Percentiles rank a stretch among this genome's conserved stretches.
phyloP scores from a whole-genome alignment of 805 yeast species.

The Cyberlindnera maclurae region DNA sequence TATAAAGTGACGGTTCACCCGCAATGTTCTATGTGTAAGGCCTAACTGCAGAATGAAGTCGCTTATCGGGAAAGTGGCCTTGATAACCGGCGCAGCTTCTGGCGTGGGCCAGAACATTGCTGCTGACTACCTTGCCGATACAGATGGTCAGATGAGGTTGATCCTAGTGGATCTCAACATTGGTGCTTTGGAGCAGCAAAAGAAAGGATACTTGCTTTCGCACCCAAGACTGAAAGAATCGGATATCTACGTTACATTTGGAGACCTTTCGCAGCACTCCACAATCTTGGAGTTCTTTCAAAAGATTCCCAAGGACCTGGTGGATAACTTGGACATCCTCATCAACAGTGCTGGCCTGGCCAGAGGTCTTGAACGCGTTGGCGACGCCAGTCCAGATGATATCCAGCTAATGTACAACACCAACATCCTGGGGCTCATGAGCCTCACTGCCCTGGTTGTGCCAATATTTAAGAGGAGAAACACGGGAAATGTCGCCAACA shows the following conservation, averaged over 20 bases:
- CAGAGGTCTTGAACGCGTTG: conserved; percentile 70
- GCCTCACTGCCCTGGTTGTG: no score
- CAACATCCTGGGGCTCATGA: no score
- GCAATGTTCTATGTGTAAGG: no score
- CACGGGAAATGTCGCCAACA: conserved; percentile 59
- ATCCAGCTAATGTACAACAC: no score
- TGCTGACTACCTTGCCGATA: conserved; percentile 63
- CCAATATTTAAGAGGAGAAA: no score
- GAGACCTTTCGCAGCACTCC: no score
- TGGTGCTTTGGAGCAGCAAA: no score
- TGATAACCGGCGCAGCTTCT: conserved; percentile 91
- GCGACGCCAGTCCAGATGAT: conserved; percentile 30
- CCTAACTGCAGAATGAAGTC: no score
- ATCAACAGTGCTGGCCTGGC: conserved; percentile 76
- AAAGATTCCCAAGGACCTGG: conserved; percentile 40
- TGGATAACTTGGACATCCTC: conserved; percentile 54
- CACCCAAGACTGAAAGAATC: no score
- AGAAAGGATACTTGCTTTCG: no score
- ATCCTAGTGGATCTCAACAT: conserved; percentile 7
- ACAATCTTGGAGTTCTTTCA: conserved; percentile 34
- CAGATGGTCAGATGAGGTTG: conserved; percentile 62
- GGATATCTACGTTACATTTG: no score
- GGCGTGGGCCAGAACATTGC: conserved; percentile 95
- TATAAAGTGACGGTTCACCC: no score
- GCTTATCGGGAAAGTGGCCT: conserved; percentile 43